Percentiles rank a stretch among this genome's conserved stretches.
These are phyloP conservation scores for Backusella liffmaniae DNA, from an alignment of 192 early-diverging fungal genomes.

Conservation along the genomic window DNA sequence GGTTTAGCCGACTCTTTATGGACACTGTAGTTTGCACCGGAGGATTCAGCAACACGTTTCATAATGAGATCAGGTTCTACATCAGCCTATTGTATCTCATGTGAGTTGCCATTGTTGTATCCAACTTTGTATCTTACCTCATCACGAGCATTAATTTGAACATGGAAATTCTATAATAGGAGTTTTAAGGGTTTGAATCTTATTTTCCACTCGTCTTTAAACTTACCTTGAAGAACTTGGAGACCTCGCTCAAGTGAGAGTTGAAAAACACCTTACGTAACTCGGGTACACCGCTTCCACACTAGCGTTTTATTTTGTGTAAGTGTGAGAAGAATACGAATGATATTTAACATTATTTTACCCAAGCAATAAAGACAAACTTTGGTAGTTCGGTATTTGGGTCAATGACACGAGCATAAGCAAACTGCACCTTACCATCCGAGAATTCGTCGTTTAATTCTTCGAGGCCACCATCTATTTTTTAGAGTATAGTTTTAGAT, in stretches of 20 bases:
- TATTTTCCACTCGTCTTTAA: neutral
- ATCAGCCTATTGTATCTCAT: conserved; percentile 50
- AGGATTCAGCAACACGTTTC: conserved; percentile 78
- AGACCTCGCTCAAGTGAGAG: conserved; percentile 79
- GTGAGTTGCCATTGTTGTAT: neutral
- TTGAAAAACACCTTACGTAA: conserved; percentile 86
- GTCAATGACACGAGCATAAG: conserved; percentile 80
- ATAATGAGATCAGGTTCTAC: conserved; percentile 82
- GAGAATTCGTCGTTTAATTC: conserved; percentile 91
- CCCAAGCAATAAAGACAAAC: conserved; percentile 92
- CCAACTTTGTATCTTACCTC: conserved; percentile 36
- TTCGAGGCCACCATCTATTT: conserved; percentile 67
- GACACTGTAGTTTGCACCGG: conserved; percentile 89
- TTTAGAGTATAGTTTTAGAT: too few relatives aligned
- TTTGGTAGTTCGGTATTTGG: conserved; percentile 85
- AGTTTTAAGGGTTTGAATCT: neutral
- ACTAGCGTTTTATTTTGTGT: conserved; percentile 44
- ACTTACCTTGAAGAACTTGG: conserved; percentile 72
- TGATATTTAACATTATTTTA: too few relatives aligned
- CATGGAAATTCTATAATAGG: conserved; percentile 66
- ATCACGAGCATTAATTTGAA: conserved; percentile 84
- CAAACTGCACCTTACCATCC: conserved; percentile 89
- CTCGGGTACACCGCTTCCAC: conserved; percentile 92
- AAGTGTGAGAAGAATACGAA: too few relatives aligned
- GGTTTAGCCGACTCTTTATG: conserved; percentile 53